phyloP scores from a whole-genome alignment of 2,329 filamentous ascomycete species.

The Botrytis fragariae region DNA sequence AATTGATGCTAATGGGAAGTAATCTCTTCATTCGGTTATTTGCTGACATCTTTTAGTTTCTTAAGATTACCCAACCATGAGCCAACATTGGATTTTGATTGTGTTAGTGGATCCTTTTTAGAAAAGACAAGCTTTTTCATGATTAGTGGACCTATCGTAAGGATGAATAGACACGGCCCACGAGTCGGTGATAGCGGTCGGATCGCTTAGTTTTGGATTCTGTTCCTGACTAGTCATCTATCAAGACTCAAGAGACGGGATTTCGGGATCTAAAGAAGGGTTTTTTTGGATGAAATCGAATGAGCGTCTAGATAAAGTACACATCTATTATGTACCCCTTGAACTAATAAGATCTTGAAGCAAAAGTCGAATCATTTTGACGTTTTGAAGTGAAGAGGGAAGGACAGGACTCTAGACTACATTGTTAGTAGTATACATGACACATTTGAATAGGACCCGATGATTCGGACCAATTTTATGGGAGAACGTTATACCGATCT shows the following conservation, averaged over 20 bases:
- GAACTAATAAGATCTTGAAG: neutral
- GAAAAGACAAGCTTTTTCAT: neutral
- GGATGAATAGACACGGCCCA: slow-evolving; percentile 1
- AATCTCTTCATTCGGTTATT: neutral
- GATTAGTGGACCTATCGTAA: neutral
- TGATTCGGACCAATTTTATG: neutral
- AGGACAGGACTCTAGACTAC: neutral
- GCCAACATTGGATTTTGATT: neutral
- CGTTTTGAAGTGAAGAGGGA: neutral
- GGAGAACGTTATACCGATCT: neutral
- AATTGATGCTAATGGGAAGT: neutral
- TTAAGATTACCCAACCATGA: neutral
- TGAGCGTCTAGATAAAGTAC: neutral
- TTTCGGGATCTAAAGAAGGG: neutral
- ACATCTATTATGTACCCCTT: neutral
- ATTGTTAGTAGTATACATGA: neutral
- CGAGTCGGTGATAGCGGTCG: neutral
- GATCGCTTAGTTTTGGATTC: neutral
- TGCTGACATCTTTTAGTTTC: neutral
- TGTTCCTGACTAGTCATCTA: slow-evolving; percentile 3
- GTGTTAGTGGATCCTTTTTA: neutral
- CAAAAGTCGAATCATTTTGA: neutral
- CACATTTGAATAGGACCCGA: neutral
- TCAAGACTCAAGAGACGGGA: neutral
- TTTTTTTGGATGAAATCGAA: neutral